Evolutionary conservation across 2,329 filamentous ascomycete species (phyloP), one percentile per base, ranked within the genome.

Genomic region (Magnaporthiopsis incrustans): DNA sequence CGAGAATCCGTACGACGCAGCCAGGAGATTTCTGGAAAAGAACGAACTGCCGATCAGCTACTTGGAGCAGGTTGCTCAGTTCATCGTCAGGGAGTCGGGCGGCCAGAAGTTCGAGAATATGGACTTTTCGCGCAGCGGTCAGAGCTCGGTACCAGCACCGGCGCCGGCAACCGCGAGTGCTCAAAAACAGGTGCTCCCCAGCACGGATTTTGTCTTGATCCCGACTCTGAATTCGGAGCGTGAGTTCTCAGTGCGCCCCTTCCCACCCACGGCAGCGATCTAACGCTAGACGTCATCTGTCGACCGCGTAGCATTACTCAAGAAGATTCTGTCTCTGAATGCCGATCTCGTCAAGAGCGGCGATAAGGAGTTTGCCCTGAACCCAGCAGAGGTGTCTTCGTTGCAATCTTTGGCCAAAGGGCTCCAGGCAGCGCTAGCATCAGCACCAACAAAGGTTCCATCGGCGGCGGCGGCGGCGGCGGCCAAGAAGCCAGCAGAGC

Each of bases 1-100:
- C 1, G 89, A 97, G 73, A 97, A 97, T 69, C 91, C 92, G 0
- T 98, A 96, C 74, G 91, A 97, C 70, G 89, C 89, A 2, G 94
- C 95, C 0, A 91, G 89, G 50, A 97, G 92, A 72, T 99, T 98
- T 69, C 88, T 98, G 60, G 85, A 89, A 70, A 88, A 93, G 71
- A 96, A 98, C 70, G 89, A 97, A 72, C 82, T 98, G 1, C 91
- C 94, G 1, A 84, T 96, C 64, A 86, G 85, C 4, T 98, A 97
- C 72, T 82, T 97, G 18, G 94, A 98, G 69, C 91, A 92, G 72
- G 92, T 97, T 22, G 91, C 93, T 8, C 90, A 95, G 68, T 98
- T 97, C 75, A 97, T 99, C 69, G 85, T 90, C 12, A 84, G 89
- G 64, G 98, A 98, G 72, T 96, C 93, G 0, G 86, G 94, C 76